Conservation (phyloP, 139 green algal genomes). For the Prasinococcaceae sp. region DNA sequence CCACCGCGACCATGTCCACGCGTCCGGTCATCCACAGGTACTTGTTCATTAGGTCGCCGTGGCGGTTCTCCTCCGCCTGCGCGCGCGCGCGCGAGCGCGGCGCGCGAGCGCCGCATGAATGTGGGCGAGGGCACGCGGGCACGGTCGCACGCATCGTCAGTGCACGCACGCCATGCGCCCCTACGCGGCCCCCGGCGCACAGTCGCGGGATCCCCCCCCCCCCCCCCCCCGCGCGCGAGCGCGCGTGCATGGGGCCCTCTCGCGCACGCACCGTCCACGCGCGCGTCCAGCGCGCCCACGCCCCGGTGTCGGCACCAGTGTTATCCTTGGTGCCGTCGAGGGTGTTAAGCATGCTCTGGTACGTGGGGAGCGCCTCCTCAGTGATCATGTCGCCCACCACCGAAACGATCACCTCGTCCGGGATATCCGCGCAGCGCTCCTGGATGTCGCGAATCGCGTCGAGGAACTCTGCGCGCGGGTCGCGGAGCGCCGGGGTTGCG, state of each 20-base stretch:
- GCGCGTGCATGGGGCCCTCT: too few species aligned
- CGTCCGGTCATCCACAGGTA: slow-evolving; percentile 65
- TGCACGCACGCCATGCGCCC: too few species aligned
- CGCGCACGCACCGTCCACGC: too few species aligned
- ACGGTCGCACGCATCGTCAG: too few species aligned
- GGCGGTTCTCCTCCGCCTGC: slow-evolving; percentile 98
- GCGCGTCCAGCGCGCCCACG: slow-evolving; percentile 69
- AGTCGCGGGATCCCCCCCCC: too few species aligned
- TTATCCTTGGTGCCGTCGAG: slow-evolving; percentile 89
- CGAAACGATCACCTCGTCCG: slow-evolving; percentile 88
- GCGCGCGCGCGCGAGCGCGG: too few species aligned
- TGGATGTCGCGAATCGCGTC: slow-evolving; percentile 80
- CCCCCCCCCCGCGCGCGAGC: too few species aligned
- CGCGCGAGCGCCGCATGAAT: too few species aligned
- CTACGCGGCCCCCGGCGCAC: too few species aligned
- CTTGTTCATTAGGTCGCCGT: slow-evolving; percentile 96
- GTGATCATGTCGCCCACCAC: slow-evolving; percentile 92
- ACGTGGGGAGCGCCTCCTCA: slow-evolving; percentile 98
- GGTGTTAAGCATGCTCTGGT: slow-evolving; percentile 99
- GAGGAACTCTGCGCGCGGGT: slow-evolving; percentile 78
- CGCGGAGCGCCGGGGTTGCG: slow-evolving; percentile 33
- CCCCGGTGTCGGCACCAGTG: slow-evolving; percentile 60
- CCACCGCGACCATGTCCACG: slow-evolving; percentile 42
- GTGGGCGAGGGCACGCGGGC: too few species aligned
- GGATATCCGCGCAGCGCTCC: slow-evolving; percentile 55